phyloP scores from a whole-genome alignment of 2,329 filamentous ascomycete species.

The Fusarium torulosum region DNA sequence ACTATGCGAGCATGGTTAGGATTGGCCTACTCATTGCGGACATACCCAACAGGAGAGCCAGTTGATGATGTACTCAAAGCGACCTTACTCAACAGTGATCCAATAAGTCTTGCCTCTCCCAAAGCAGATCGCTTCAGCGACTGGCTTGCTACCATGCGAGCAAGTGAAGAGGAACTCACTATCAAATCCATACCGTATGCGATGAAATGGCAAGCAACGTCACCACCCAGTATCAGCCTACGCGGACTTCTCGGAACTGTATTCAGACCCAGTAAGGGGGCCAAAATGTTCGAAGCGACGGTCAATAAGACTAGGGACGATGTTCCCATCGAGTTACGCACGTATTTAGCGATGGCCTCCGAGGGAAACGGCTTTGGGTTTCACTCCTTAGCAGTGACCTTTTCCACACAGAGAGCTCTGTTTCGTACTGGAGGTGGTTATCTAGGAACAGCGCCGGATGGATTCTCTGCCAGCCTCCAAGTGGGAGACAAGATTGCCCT shows the following conservation, averaged over 20 bases:
- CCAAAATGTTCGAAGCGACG: not conserved
- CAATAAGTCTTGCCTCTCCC: not conserved
- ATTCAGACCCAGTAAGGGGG: not conserved
- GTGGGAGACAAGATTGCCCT: not conserved
- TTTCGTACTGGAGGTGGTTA: not conserved
- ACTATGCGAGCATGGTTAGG: not conserved
- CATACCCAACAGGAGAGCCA: not conserved
- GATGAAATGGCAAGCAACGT: not conserved
- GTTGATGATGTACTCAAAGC: not conserved
- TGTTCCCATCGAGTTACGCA: not conserved
- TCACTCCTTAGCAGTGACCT: not conserved
- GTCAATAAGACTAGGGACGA: not conserved
- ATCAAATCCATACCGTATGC: not conserved
- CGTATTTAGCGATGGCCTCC: not conserved
- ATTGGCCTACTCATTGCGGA: not conserved
- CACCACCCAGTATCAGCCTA: not conserved
- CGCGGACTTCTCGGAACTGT: not conserved
- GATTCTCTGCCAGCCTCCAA: not conserved
- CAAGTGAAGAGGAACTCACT: not conserved
- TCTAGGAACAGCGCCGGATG: not conserved
- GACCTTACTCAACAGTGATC: not conserved
- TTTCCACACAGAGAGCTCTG: not conserved
- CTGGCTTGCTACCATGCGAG: not conserved
- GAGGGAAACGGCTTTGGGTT: not conserved
- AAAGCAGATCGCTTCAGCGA: not conserved